A percentile compares a stretch with the other conserved stretches of the same genome.
Conservation (phyloP, 148 eudicot species). For the Chenopodium quinoa region DNA sequence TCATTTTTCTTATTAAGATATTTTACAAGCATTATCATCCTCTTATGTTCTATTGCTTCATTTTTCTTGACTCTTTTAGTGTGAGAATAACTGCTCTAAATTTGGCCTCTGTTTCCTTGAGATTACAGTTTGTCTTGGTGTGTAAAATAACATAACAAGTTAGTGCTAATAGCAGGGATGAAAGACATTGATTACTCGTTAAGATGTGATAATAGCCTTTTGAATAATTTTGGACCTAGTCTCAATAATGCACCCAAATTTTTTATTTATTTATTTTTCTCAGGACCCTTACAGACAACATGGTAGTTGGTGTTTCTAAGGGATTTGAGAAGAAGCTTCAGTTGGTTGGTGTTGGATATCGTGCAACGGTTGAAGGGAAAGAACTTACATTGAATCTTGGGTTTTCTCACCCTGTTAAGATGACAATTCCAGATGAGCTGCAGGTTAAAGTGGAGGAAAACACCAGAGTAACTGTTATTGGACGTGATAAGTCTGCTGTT, state of each 20-base stretch:
- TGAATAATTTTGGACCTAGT: background rate
- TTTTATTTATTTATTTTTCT: background rate
- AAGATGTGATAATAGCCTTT: background rate
- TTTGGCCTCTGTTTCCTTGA: background rate
- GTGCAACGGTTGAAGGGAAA: conserved; percentile 78
- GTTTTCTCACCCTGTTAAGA: conserved; percentile 85
- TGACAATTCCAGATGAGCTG: conserved; percentile 64
- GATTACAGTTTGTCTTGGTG: background rate
- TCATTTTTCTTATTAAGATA: background rate
- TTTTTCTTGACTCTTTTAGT: too few species aligned
- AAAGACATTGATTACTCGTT: background rate
- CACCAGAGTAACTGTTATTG: conserved; percentile 66
- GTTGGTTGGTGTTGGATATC: conserved; percentile 85
- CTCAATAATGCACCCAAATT: background rate
- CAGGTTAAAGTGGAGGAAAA: conserved; percentile 84
- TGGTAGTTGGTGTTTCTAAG: conserved; percentile 87
- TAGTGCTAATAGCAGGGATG: background rate
- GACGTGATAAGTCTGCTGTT: conserved; percentile 69
- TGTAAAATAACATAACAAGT: background rate
- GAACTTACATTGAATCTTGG: conserved; percentile 76
- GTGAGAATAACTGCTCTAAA: background rate
- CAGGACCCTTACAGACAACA: conserved; percentile 94
- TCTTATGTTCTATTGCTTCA: background rate
- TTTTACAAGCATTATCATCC: background rate
- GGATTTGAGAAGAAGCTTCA: conserved; percentile 89